These are phyloP conservation scores for Entrophospora sp. DNA, from an alignment of 192 early-diverging fungal species.

Conservation along the genomic window DNA sequence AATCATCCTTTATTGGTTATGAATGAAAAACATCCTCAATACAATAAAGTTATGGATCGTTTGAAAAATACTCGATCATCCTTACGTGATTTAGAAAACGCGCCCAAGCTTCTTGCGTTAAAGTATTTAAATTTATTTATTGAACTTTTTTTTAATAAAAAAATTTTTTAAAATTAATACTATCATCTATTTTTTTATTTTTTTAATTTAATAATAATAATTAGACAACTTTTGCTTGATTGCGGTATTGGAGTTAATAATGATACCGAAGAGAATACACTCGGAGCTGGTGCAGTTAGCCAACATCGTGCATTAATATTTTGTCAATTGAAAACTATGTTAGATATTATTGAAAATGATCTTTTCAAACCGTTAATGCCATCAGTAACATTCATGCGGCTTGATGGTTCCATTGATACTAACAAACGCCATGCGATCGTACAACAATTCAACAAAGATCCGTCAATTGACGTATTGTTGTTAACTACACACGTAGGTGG, in stretches of 20 bases:
- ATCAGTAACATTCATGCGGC: constrained; percentile 80
- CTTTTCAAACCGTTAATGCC: constrained; percentile 78
- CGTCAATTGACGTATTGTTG: constrained; percentile 88
- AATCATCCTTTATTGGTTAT: constrained; percentile 93
- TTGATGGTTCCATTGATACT: constrained; percentile 87
- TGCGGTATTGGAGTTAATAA: constrained; percentile 86
- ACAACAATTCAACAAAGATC: constrained; percentile 90
- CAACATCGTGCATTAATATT: constrained; percentile 95
- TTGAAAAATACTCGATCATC: constrained; percentile 49
- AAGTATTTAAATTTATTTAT: constrained; percentile 38
- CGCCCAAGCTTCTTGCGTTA: constrained; percentile 88
- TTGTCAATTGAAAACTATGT: constrained; percentile 89
- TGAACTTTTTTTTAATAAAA: too few relatives aligned
- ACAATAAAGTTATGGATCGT: constrained; percentile 52
- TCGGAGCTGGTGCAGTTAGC: constrained; percentile 41
- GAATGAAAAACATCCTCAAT: constrained; percentile 82
- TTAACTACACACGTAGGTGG: constrained; percentile 97
- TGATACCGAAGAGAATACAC: constrained; percentile 37
- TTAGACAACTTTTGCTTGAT: constrained; percentile 76
- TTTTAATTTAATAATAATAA: neutral
- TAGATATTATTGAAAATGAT: constrained; percentile 94
- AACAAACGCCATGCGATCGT: constrained; percentile 83
- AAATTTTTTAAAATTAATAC: too few relatives aligned
- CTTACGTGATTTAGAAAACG: constrained; percentile 62
- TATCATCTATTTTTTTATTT: constrained; percentile 6